Conservation (phyloP, 805 yeast genomes). For the Cyberlindnera samutprakarnensis region DNA sequence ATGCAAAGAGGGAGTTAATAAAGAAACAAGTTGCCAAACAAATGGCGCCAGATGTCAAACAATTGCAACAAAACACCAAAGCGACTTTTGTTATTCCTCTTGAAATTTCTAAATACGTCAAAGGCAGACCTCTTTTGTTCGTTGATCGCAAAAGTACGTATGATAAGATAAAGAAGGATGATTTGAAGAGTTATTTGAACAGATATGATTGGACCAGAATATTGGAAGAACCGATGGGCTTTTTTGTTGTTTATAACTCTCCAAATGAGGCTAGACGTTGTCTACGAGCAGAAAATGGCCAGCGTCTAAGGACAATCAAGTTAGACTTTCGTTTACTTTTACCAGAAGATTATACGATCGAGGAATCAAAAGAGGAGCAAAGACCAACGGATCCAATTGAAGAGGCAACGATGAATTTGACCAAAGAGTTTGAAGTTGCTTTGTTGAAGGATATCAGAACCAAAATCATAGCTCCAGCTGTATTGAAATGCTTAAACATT, state of each 20-base stretch:
- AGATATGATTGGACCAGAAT: slow-evolving; percentile 63
- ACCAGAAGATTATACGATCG: slow-evolving; percentile 13
- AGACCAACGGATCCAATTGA: slow-evolving; percentile 33
- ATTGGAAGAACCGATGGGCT: slow-evolving; percentile 55
- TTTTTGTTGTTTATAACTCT: slow-evolving; percentile 61
- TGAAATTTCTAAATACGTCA: slow-evolving; percentile 41
- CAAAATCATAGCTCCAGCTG: slow-evolving; percentile 60
- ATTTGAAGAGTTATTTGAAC: slow-evolving; percentile 50
- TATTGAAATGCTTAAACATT: slow-evolving; percentile 53
- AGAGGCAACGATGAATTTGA: slow-evolving; percentile 50
- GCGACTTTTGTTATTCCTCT: slow-evolving; percentile 31
- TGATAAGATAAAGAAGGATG: slow-evolving; percentile 37
- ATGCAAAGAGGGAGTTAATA: background rate
- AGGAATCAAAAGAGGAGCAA: slow-evolving; percentile 5
- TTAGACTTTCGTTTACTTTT: slow-evolving; percentile 28
- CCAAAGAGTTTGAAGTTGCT: slow-evolving; percentile 57
- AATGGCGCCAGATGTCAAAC: slow-evolving; percentile 9
- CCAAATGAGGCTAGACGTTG: slow-evolving; percentile 52
- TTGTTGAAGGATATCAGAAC: slow-evolving; percentile 68
- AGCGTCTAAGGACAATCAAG: slow-evolving; percentile 36
- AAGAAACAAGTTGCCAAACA: no score
- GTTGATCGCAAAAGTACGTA: slow-evolving; percentile 41
- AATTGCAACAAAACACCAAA: slow-evolving; percentile 1
- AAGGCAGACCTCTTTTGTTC: slow-evolving; percentile 50
- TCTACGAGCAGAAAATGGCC: slow-evolving; percentile 54